Conservation (phyloP, 148 eudicot genomes). For the Fagopyrum homotropicum region DNA sequence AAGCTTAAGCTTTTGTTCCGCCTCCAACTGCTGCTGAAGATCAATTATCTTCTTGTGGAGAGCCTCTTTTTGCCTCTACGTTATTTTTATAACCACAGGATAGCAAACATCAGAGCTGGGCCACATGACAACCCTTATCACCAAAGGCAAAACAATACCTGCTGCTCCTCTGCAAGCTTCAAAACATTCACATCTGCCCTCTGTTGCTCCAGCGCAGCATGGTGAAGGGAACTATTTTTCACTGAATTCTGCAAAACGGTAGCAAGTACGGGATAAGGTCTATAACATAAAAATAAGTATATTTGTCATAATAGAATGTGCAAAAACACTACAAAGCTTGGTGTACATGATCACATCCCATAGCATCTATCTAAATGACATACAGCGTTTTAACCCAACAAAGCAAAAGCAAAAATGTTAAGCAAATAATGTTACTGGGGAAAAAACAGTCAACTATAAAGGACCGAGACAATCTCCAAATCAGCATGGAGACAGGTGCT, state of each 20-base stretch:
- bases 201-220: slow-evolving; percentile 62
- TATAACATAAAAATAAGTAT: neutral
- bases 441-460: neutral
- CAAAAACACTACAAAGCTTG: neutral
- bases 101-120: neutral
- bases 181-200: slow-evolving; percentile 74
- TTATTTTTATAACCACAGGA: slow-evolving; percentile 4
- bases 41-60: slow-evolving; percentile 61
- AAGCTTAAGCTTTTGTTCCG: slow-evolving; percentile 75
- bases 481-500: neutral
- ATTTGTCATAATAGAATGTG: neutral
- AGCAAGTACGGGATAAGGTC: neutral
- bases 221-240: slow-evolving; percentile 54
- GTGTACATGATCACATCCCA: neutral
- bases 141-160: slow-evolving; percentile 32
- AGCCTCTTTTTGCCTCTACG: slow-evolving; percentile 73
- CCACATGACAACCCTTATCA: slow-evolving; percentile 3
- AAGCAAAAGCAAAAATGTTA: neutral
- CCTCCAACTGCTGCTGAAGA: slow-evolving; percentile 73
- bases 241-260: slow-evolving; percentile 42
- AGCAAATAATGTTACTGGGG: neutral
- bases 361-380: neutral
- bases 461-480: neutral
- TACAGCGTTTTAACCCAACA: neutral
- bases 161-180: slow-evolving; percentile 78